Base-by-base conservation (phyloP, 257 asterid species). In the Gardenia jasminoides region DNA sequence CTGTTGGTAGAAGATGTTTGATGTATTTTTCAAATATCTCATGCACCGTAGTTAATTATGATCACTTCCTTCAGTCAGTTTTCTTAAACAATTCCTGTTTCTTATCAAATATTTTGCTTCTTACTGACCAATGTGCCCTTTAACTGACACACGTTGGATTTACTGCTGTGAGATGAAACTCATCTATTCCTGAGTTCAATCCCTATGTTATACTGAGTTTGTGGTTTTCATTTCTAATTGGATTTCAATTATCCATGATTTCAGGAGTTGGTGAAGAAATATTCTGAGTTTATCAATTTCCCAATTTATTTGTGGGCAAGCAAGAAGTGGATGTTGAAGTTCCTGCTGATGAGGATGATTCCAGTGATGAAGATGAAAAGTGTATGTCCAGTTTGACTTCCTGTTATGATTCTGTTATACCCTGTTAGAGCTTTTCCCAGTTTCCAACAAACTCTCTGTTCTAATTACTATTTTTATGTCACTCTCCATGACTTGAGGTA, bases 221-320 rank as follows among this genome's bases (percentile, higher is more conserved):
- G 48, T 44, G 20, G 31, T 75, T 76, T 74, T 17, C 65, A 28
- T 12, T 48, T 65, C 33, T 61, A 52, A 41, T 52, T 41, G 81
- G 15, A 86, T 76, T 50, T 58, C 17, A 36, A 43, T 31, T 73
- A 12, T 41, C 39, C 43, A 20, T 85, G 78, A 46, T 67, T 81
- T 61, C 83, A 92, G 98, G 98, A 94, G 36, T 86, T 94, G 89
- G 98, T 94, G 85, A 91, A 94, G 76, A 92, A 75, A 86, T 94
- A 94, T 83, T 94, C 97, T 61, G 96, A 94, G 83, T 94, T 94
- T 83, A 92, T 94, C 82, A 94, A 94, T 91, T 94, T 94, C 88
- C 98, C 98, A 54, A 94, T 94, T 74, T 11, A 84, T 82, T 91
- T 94, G 66, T 92, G 97, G 98, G 97, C 97, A 70, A 94, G 85